Percentiles rank a stretch among this genome's conserved stretches.
Conservation (phyloP, 2,329 filamentous ascomycete species). For the Elsinoe australis region DNA sequence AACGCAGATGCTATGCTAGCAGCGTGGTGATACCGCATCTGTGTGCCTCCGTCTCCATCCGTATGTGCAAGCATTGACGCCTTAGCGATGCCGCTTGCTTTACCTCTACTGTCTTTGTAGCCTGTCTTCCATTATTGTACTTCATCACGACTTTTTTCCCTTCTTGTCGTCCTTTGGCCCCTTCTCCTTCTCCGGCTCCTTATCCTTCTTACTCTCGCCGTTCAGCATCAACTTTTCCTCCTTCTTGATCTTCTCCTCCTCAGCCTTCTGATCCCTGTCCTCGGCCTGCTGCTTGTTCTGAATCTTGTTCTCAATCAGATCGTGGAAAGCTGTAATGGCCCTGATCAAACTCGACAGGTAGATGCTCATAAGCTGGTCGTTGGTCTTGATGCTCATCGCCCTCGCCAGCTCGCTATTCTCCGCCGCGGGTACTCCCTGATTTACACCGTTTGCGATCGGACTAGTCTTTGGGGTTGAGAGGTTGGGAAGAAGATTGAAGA, state of each 20-base stretch:
- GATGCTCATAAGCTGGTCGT: conserved; percentile 97
- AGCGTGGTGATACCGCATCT: too few relatives aligned
- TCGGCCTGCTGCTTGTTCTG: conserved; percentile 97
- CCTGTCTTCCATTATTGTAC: too few relatives aligned
- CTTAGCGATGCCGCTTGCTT: conserved; percentile 2
- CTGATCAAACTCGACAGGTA: conserved; percentile 95
- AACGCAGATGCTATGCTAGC: too few relatives aligned
- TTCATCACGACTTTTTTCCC: conserved; percentile 20
- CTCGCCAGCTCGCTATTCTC: conserved; percentile 82
- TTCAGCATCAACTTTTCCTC: conserved; percentile 57
- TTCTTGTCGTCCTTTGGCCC: conserved; percentile 51
- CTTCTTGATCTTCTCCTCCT: conserved; percentile 50
- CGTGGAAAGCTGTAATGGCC: conserved; percentile 97
- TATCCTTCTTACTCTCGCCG: conserved; percentile 43
- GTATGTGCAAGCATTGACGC: background rate
- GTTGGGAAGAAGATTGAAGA: conserved; percentile 97
- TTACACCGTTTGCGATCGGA: conserved; percentile 42
- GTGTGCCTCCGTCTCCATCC: too few relatives aligned
- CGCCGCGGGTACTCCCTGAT: conserved; percentile 48
- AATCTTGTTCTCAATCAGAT: conserved; percentile 99
- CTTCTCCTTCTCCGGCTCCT: conserved; percentile 49
- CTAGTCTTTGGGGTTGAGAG: conserved; percentile 70
- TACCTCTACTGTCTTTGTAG: too few relatives aligned
- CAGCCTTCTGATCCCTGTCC: conserved; percentile 80
- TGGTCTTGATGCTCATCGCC: conserved; percentile 98